phyloP scores from a whole-genome alignment of 164 flowering plant genomes.

The Amborella trichopoda region DNA sequence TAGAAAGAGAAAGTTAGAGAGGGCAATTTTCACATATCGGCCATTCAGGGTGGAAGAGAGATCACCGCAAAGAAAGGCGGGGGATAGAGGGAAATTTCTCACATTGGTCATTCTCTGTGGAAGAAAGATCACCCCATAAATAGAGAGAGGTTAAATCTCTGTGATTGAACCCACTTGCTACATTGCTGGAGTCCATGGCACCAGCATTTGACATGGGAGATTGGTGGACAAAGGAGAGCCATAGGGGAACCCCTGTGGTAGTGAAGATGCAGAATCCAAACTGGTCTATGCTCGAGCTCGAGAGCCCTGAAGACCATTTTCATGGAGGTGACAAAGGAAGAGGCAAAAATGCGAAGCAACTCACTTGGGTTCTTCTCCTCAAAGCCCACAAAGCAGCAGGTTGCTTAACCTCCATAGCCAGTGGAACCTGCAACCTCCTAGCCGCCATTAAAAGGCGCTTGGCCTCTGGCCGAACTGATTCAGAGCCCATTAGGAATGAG shows the following conservation, averaged over 20 bases:
- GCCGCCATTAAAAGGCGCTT: conserved; percentile 67
- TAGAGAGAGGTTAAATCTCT: no score
- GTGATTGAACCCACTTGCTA: no score
- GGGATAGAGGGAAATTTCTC: no score
- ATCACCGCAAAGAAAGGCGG: no score
- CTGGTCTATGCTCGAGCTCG: conserved; percentile 73
- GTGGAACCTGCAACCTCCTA: conserved; percentile 39
- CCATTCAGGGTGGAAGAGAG: no score
- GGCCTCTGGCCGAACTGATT: conserved; percentile 60
- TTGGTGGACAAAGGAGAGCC: conserved; percentile 56
- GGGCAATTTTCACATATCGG: no score
- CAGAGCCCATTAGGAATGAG: conserved; percentile 19
- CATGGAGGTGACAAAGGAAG: conserved; percentile 28
- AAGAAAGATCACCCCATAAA: no score
- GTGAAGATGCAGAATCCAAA: conserved; percentile 89
- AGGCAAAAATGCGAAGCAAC: conserved; percentile 84
- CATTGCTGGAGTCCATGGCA: no score
- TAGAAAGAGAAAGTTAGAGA: no score
- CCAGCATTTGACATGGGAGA: conserved; percentile 5
- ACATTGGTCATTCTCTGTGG: no score
- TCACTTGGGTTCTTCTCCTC: conserved; percentile 91
- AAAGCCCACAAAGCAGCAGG: conserved; percentile 94
- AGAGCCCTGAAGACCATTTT: conserved; percentile 27
- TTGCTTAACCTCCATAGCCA: conserved; percentile 64
- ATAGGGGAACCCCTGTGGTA: conserved; percentile 72